Evolutionary conservation across 169 alveolate species (phyloP).

Genomic region (Eimeria necatrix): DNA sequence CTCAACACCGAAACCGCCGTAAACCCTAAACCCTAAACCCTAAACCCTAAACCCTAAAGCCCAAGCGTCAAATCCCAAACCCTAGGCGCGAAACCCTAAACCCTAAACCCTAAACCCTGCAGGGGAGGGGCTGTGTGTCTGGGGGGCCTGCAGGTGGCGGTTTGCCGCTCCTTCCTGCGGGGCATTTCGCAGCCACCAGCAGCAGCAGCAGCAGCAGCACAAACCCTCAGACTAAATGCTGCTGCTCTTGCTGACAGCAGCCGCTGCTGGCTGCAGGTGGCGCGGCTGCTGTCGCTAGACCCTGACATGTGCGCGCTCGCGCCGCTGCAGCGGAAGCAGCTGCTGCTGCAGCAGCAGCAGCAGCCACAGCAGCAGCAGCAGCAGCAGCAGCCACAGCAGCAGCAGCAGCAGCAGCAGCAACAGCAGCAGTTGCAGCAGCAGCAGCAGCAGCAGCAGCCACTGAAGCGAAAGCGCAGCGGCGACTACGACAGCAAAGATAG

Average conservation of each 20-base stretch:
- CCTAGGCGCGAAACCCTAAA: no score
- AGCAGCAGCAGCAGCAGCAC: not conserved
- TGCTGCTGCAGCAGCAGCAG: not conserved
- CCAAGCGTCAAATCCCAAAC: no score
- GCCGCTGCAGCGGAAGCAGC: not conserved
- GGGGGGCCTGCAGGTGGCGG: not conserved
- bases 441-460: no score
- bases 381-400: no score
- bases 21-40: slow-evolving; percentile 4
- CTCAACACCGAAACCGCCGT: no score
- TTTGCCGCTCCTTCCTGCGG: not conserved
- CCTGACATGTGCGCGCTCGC: not conserved
- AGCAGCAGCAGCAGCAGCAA: no score
- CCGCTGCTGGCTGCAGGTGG: not conserved
- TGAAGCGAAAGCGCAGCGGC: not conserved
- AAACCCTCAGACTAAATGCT: not conserved
- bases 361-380: no score
- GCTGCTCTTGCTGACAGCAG: not conserved
- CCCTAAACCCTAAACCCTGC: no score
- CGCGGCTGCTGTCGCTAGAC: not conserved
- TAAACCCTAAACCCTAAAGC: not conserved
- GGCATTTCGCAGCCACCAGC: not conserved
- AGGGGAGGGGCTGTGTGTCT: not conserved
- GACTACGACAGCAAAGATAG: not conserved
- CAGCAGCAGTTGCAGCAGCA: no score